Conservation (phyloP, 257 asterid genomes). For the Solanum pinnatisectum region DNA sequence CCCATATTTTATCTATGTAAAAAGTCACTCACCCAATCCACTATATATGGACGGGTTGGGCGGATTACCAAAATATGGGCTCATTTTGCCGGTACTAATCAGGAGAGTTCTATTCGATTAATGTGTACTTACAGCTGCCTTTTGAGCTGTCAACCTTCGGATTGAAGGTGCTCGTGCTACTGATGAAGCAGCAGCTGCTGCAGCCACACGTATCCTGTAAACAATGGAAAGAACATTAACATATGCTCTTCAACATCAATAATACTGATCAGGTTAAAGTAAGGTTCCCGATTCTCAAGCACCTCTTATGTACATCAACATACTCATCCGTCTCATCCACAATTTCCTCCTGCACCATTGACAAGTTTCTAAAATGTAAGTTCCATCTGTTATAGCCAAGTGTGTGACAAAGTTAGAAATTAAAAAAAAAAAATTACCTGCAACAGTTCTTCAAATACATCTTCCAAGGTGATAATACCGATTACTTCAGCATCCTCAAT, state of each 20-base stretch:
- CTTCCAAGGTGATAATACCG: constrained; percentile 89
- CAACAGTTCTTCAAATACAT: constrained; percentile 92
- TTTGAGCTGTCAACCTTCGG: constrained; percentile 45
- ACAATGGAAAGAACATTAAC: background rate
- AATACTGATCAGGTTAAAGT: background rate
- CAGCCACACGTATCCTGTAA: constrained; percentile 83
- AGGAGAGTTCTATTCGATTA: background rate
- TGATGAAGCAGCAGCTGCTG: constrained; percentile 90
- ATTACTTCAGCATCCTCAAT: constrained; percentile 73
- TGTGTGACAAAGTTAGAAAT: background rate
- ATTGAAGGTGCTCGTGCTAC: constrained; percentile 77
- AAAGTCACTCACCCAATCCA: too few species aligned
- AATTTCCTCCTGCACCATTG: constrained; percentile 66
- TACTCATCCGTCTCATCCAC: constrained; percentile 92
- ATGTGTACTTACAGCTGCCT: constrained; percentile 54
- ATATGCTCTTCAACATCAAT: background rate
- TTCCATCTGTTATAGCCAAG: background rate
- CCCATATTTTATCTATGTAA: too few species aligned
- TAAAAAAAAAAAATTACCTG: constrained; percentile 36
- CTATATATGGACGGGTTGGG: too few species aligned
- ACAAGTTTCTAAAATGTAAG: background rate
- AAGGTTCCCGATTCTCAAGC: background rate
- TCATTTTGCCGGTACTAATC: background rate
- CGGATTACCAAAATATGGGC: too few species aligned
- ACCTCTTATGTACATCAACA: constrained; percentile 91